Evolutionary conservation across 108 stramenopile species (phyloP).

Genomic region (Discostella stelligeroides): DNA sequence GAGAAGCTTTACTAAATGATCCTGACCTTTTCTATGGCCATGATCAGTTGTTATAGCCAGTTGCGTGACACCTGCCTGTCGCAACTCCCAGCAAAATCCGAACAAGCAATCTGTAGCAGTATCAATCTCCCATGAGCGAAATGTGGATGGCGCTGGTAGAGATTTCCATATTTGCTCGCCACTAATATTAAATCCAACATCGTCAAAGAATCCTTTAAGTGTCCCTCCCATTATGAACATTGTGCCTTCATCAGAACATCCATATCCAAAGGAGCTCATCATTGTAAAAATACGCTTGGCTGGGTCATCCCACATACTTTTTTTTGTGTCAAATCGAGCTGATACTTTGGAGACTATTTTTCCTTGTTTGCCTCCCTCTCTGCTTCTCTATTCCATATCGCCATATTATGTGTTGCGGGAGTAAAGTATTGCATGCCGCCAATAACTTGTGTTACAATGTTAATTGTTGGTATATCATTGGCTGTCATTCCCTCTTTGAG

Average conservation of each 20-base stretch:
- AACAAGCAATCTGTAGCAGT: background rate
- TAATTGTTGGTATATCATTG: no score
- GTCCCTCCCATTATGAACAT: background rate
- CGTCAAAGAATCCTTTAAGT: background rate
- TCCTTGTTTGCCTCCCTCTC: no score
- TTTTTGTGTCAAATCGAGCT: no score
- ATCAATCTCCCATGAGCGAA: background rate
- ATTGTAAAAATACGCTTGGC: no score
- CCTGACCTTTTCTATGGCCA: slow-evolving; percentile 20
- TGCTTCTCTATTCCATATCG: no score
- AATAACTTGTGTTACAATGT: no score
- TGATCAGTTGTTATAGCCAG: slow-evolving; percentile 16
- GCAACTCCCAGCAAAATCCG: background rate
- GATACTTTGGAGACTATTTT: no score
- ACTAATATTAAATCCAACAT: background rate
- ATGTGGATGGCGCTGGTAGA: background rate
- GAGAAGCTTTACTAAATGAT: slow-evolving; percentile 27
- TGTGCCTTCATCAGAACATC: background rate
- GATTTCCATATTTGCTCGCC: background rate
- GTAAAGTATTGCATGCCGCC: no score
- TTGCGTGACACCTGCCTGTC: background rate
- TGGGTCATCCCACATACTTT: no score
- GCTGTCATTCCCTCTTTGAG: no score
- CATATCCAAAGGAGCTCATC: background rate
- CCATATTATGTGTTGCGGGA: no score